phyloP scores from a whole-genome alignment of 768 basidiomycete species.

The Boletus pseudo-olivaceus region DNA sequence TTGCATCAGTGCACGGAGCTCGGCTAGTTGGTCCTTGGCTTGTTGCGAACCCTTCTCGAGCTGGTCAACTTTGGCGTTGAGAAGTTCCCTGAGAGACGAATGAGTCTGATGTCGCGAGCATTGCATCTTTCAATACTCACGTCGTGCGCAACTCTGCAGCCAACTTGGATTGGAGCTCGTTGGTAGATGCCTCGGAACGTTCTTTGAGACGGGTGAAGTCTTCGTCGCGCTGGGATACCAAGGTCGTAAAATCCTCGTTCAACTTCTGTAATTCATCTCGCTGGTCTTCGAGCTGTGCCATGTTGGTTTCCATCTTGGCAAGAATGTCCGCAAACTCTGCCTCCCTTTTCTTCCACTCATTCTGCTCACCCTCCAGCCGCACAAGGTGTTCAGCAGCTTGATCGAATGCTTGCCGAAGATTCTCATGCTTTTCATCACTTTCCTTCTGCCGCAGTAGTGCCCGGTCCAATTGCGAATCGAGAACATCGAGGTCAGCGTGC shows the following conservation, averaged over 20 bases:
- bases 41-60: conserved; percentile 69
- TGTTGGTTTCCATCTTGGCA: conserved; percentile 52
- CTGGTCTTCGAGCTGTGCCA: conserved; percentile 54
- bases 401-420: conserved; percentile 69
- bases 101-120: background rate
- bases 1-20: conserved; percentile 77
- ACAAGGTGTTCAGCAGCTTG: conserved; percentile 85
- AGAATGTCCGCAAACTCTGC: conserved; percentile 57
- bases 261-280: conserved; percentile 61
- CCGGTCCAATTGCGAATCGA: conserved; percentile 83
- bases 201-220: conserved; percentile 73
- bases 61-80: conserved; percentile 54
- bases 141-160: conserved; percentile 57
- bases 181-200: conserved; percentile 58
- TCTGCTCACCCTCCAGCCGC: conserved; percentile 73
- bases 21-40: conserved; percentile 71
- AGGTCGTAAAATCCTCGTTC: conserved; percentile 65
- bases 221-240: conserved; percentile 74
- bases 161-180: conserved; percentile 72
- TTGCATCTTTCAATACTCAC: conserved; percentile 39
- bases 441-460: conserved; percentile 76
- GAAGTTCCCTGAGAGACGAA: conserved; percentile 48
- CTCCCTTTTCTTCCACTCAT: conserved; percentile 64
- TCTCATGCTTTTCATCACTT: conserved; percentile 73
- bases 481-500: conserved; percentile 77